Evolutionary conservation across 2,329 filamentous ascomycete genomes (phyloP), one percentile per base, ranked within the genome.

Genomic region (Fusarium sp.): DNA sequence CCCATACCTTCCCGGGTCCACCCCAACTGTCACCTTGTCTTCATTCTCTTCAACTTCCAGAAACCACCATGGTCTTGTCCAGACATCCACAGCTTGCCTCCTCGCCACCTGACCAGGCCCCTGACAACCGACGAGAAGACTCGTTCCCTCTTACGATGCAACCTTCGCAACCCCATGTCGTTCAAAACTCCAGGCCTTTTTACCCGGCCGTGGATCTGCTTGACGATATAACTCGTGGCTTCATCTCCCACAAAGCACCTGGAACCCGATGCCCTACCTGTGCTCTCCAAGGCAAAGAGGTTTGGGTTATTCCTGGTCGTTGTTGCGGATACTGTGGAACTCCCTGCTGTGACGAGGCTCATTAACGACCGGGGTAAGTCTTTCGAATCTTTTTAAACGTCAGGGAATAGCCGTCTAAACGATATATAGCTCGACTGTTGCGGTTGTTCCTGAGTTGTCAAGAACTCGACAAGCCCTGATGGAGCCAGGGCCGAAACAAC

Each of bases 251-350:
- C 36, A 65, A 81, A 75, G 81, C 85, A 64, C 81, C 85, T 4
- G 85, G 85, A 9, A 83, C 85, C 25, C 79, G 81, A 70, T 87
- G 85, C 74, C 84, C 84, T 51, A 86, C 81, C 4, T 87, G 85
- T 70, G 80, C 81, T 55, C 74, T 77, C 42, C 77, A 79, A 49
- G 85, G 85, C 64, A 79, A 83, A 65, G 85, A 86, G 71, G 83
- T 84, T 44, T 87, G 85, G 85, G 85, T 87, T 23, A 84, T 86
- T 65, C 84, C 84, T 31, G 85, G 85, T 57, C 81, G 83, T 61
- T 78, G 78, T 55, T 87, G 85, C 72, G 81, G 81, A 31, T 82
- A 83, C 68, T 86, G 84, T 75, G 83, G 84, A 54, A 85, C 83
- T 23, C 81, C 82, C 4, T 80, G 79, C 50, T 77, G 67, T 9